Conservation (phyloP, 2,329 filamentous ascomycete species). For the Scedosporium boydii region DNA sequence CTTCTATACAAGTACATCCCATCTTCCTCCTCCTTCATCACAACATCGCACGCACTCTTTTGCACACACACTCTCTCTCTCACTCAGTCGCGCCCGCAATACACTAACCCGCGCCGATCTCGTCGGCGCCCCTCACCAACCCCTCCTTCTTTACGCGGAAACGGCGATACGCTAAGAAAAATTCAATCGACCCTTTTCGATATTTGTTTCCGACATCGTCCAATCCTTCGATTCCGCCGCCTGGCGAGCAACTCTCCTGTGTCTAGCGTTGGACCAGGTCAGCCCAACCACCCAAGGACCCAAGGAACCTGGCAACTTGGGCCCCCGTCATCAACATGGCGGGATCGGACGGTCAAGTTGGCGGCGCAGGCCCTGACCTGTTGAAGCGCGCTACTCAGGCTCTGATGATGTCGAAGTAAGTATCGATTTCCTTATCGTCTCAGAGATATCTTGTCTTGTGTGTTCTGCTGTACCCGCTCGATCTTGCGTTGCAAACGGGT, state of each 20-base stretch:
- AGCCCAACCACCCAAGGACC: neutral
- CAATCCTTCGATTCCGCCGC: neutral
- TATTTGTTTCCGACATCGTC: neutral
- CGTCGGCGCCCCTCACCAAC: neutral
- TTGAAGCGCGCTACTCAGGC: constrained; percentile 51
- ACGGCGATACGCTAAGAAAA: neutral
- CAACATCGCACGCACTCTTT: neutral
- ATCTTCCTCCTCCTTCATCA: constrained; percentile 2
- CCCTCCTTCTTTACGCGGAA: neutral
- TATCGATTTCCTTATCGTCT: constrained; percentile 16
- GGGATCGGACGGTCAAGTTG: constrained; percentile 33
- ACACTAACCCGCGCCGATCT: neutral
- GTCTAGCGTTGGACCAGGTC: neutral
- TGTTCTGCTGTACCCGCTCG: constrained; percentile 7
- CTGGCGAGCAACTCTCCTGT: neutral
- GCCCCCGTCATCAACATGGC: constrained; percentile 29
- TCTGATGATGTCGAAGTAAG: constrained; percentile 55
- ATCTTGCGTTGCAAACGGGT: constrained; percentile 5
- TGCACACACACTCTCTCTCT: neutral
- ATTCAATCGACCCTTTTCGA: neutral
- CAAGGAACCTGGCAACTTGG: neutral
- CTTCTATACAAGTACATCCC: neutral
- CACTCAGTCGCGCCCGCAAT: neutral
- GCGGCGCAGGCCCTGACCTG: constrained; percentile 43
- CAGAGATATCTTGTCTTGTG: constrained; percentile 12